These are phyloP conservation scores for Tulasnella sp. DNA, from an alignment of 768 basidiomycete species.

Conservation along the genomic window DNA sequence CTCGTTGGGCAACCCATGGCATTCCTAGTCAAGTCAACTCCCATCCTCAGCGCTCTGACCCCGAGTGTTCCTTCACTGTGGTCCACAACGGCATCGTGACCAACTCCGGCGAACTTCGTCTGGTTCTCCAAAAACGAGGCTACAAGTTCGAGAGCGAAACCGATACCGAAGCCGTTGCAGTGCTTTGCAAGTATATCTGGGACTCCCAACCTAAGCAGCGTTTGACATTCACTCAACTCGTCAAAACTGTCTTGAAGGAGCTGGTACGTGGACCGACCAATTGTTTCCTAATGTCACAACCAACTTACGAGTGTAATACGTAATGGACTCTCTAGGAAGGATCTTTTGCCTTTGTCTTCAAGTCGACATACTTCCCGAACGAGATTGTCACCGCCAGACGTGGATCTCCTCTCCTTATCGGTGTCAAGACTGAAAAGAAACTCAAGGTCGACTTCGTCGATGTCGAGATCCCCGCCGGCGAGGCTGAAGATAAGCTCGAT, in stretches of 20 bases:
- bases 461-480: slow-evolving; percentile 85
- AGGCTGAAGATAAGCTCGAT: slow-evolving; percentile 47
- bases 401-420: slow-evolving; percentile 92
- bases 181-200: slow-evolving; percentile 93
- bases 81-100: slow-evolving; percentile 99
- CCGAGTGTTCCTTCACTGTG: slow-evolving; percentile 76
- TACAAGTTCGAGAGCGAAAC: slow-evolving; percentile 94
- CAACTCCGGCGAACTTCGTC: slow-evolving; percentile 80
- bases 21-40: slow-evolving; percentile 84
- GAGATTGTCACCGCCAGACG: slow-evolving; percentile 94
- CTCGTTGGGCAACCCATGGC: slow-evolving; percentile 99
- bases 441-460: slow-evolving; percentile 99
- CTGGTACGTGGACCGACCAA: slow-evolving; percentile 44
- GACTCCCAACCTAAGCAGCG: slow-evolving; percentile 86
- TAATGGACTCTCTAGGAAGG: slow-evolving; percentile 55
- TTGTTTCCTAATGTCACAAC: neutral
- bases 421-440: slow-evolving; percentile 99
- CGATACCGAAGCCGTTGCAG: slow-evolving; percentile 96
- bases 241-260: slow-evolving; percentile 96
- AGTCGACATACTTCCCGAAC: slow-evolving; percentile 91
- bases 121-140: slow-evolving; percentile 92
- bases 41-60: slow-evolving; percentile 88
- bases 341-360: slow-evolving; percentile 99
- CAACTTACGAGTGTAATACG: neutral
- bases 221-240: slow-evolving; percentile 80